Conservation (phyloP, 495 filamentous ascomycete species). For the Astrothelium subdiscretum region DNA sequence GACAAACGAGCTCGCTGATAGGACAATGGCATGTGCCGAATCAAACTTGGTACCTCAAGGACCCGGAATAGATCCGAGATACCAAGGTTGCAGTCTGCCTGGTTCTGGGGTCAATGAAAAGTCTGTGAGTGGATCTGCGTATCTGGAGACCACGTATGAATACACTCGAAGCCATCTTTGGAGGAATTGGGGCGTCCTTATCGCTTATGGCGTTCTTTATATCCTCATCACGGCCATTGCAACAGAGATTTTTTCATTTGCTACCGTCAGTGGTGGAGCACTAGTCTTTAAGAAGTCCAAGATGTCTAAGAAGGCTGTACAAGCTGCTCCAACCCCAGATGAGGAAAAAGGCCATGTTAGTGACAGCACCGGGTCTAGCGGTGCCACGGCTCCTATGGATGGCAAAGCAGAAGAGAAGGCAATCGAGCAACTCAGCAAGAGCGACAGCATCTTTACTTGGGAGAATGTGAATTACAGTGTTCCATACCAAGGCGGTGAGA, state of each 20-base stretch:
- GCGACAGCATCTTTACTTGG: constrained; percentile 67
- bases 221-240: constrained; percentile 26
- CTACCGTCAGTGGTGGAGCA: constrained; percentile 33
- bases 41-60: constrained; percentile 34
- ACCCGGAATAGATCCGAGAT: constrained; percentile 41
- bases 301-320: constrained; percentile 41
- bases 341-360: constrained; percentile 34
- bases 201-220: constrained; percentile 37
- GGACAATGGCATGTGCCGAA: constrained; percentile 45
- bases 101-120: constrained; percentile 40
- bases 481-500: constrained; percentile 56
- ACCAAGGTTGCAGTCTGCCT: constrained; percentile 47
- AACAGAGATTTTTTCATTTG: constrained; percentile 24
- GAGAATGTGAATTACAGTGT: constrained; percentile 60
- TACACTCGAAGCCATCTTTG: constrained; percentile 48
- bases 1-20: constrained; percentile 39
- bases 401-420: constrained; percentile 30
- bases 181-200: constrained; percentile 51
- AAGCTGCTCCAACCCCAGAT: constrained; percentile 27
- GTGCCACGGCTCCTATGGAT: constrained; percentile 6
- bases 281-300: constrained; percentile 59
- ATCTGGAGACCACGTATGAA: constrained; percentile 41
- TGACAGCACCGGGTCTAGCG: constrained; percentile 6
- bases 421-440: constrained; percentile 45
- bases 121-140: constrained; percentile 41